These are phyloP conservation scores for Neofusicoccum sp. DNA, from an alignment of 2,329 filamentous ascomycete genomes.

Conservation along the genomic window DNA sequence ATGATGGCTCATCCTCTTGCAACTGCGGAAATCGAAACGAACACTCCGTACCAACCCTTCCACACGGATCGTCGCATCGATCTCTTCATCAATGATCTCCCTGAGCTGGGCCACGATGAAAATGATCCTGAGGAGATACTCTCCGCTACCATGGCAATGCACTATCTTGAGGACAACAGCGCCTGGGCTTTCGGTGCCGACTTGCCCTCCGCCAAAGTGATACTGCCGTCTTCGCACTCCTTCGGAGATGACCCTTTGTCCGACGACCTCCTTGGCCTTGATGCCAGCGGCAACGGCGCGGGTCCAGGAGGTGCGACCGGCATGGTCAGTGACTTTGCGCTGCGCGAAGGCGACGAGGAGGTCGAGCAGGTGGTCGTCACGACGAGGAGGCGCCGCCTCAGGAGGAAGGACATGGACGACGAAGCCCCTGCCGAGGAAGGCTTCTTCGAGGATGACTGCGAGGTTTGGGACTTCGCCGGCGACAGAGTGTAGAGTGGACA, in stretches of 20 bases:
- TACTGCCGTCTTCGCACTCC: conserved; percentile 36
- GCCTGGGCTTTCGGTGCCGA: conserved; percentile 58
- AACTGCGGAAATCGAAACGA: conserved; percentile 92
- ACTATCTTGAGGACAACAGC: conserved; percentile 36
- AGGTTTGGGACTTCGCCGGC: conserved; percentile 83
- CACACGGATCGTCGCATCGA: conserved; percentile 85
- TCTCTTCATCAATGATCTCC: conserved; percentile 59
- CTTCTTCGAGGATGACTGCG: conserved; percentile 92
- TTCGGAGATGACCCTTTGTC: conserved; percentile 37
- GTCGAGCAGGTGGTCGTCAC: conserved; percentile 82
- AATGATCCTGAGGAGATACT: conserved; percentile 32
- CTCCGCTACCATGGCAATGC: conserved; percentile 25
- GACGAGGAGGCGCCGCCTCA: conserved; percentile 67
- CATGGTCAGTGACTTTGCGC: conserved; percentile 49
- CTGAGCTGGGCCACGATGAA: conserved; percentile 32
- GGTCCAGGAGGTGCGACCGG: conserved; percentile 44
- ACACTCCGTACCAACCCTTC: conserved; percentile 93
- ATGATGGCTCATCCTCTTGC: conserved; percentile 47
- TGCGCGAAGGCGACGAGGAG: conserved; percentile 57
- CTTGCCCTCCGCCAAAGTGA: conserved; percentile 29
- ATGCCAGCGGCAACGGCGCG: not conserved
- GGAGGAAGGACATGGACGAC: conserved; percentile 48
- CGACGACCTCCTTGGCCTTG: conserved; percentile 51
- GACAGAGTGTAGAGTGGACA: conserved; percentile 57
- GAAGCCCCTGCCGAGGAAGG: conserved; percentile 63